A percentile compares a stretch with the other conserved stretches of the same genome.
Conservation (phyloP, 1,139 yeast species). For the Diutina siamensis region DNA sequence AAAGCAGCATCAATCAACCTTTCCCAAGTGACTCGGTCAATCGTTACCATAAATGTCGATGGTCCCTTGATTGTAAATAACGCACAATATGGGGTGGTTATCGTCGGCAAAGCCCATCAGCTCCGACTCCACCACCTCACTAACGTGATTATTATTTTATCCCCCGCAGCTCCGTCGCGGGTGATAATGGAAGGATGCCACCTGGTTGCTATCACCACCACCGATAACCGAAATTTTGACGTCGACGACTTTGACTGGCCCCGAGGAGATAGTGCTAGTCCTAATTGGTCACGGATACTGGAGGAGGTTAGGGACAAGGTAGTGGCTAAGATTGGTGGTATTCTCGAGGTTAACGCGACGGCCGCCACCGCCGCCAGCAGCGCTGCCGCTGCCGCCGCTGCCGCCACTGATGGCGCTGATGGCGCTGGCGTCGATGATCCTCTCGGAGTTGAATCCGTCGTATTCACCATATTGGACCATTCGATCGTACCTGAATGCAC, state of each 20-base stretch:
- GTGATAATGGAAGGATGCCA: background rate
- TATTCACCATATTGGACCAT: too few species aligned
- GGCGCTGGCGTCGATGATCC: too few species aligned
- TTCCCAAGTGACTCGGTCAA: background rate
- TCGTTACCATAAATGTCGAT: background rate
- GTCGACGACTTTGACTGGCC: conserved; percentile 5
- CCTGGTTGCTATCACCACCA: background rate
- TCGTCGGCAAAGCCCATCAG: background rate
- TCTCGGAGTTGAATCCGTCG: too few species aligned
- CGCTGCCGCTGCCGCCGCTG: too few species aligned
- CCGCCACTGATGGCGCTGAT: too few species aligned
- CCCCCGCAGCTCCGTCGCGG: background rate
- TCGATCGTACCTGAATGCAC: too few species aligned
- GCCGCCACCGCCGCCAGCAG: too few species aligned
- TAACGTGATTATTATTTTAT: background rate
- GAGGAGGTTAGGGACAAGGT: too few species aligned
- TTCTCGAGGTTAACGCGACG: too few species aligned
- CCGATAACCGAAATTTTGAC: background rate
- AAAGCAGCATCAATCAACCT: background rate
- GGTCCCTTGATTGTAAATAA: background rate
- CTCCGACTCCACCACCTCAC: background rate
- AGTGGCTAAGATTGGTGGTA: too few species aligned
- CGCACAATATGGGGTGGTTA: background rate
- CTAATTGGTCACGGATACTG: background rate
- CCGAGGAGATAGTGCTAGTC: background rate